Evolutionary conservation across 441 rosid genomes (phyloP).

Genomic region (Syzygium syzygioides): DNA sequence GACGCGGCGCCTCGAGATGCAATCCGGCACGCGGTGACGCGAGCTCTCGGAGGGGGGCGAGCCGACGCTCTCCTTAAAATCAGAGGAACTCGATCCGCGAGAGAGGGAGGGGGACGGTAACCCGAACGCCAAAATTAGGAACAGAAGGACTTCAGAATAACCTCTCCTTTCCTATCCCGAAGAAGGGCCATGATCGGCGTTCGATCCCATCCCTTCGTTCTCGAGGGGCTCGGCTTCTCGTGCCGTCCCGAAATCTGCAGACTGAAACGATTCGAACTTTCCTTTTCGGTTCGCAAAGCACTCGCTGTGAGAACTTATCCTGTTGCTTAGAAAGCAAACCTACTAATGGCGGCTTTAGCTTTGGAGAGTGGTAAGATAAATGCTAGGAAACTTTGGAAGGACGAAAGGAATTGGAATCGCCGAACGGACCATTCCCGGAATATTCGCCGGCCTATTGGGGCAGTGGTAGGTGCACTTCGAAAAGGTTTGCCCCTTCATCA

Average conservation of each 20-base stretch:
- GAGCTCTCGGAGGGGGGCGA: neutral
- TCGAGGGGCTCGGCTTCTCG: neutral
- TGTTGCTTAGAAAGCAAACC: neutral
- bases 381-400: neutral
- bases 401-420: neutral
- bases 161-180: neutral
- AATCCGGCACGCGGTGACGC: neutral
- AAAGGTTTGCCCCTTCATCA: neutral
- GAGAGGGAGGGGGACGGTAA: neutral
- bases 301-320: neutral
- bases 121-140: neutral
- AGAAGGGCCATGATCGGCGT: neutral
- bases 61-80: neutral
- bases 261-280: neutral
- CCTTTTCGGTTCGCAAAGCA: neutral
- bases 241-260: neutral
- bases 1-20: neutral
- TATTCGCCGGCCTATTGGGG: neutral
- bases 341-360: neutral
- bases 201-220: neutral
- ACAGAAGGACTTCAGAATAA: neutral
- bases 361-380: accelerated
- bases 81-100: neutral
- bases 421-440: neutral
- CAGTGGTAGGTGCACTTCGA: neutral